Evolutionary conservation across 2,329 filamentous ascomycete species (phyloP), one percentile per base, ranked within the genome.

Genomic region (Calonectria henricotiae): DNA sequence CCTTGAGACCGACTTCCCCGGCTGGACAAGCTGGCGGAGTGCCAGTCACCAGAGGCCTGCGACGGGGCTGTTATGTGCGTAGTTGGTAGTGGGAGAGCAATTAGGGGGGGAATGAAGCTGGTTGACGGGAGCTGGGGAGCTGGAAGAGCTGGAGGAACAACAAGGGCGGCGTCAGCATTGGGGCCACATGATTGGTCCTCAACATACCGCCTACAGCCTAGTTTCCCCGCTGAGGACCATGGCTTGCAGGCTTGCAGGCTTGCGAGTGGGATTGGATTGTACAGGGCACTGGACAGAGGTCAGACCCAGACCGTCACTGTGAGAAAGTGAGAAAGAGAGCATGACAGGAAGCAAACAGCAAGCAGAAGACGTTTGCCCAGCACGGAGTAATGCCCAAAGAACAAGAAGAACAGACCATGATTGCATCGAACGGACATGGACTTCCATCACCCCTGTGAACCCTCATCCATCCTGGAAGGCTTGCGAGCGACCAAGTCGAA

Each of bases 401-500:
- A 49, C 46, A 25, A 23, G 27, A 15, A 37, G 51, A 55, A 30
- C 51, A 55, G 51, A 35, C 51, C 51, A 55, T 20, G 51, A 55
- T 11, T 55, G 51, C 51, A 20, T 55, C 23, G 23, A 43, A 35
- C 62, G 49, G 62, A 65, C 62, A 65, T 65, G 37, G 41, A 20
- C 49, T 58, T 65, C 49, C 62, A 44, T 46, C 47, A 23, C 62
- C 62, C 63, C 63, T 60, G 51, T 54, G 49, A 47, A 47, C 39
- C 49, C 49, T 47, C 55, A 13, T 37, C 27, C 61, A 51, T 49
- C 61, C 37, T 65, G 44, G 49, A 30, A 25, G 35, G 35, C 37
- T 60, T 60, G 55, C 63, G 51, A 54, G 51, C 60, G 63, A 66
- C 63, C 63, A 66, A 66, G 63, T 39, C 43, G 13, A 66, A 25